Evolutionary conservation across 2,329 filamentous ascomycete genomes (phyloP).

Genomic region (Aaosphaeria arxii): DNA sequence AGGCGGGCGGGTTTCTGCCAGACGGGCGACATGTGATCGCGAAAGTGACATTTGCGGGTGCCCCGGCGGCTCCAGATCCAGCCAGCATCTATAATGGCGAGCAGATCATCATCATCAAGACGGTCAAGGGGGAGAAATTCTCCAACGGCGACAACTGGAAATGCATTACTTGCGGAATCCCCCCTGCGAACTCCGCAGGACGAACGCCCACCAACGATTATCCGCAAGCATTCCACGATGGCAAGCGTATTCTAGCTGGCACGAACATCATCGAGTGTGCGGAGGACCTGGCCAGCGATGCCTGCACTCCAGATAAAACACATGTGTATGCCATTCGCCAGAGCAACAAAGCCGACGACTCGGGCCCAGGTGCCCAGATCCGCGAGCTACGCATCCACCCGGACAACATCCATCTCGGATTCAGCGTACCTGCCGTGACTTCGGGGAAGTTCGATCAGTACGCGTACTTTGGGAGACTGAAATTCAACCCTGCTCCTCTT

Average conservation of each 20-base stretch:
- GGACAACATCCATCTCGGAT: background rate
- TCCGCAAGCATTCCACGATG: background rate
- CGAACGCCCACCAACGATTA: constrained; percentile 33
- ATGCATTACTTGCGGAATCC: constrained; percentile 46
- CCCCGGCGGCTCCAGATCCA: constrained; percentile 22
- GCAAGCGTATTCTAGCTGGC: background rate
- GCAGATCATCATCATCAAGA: constrained; percentile 42
- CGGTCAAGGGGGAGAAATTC: constrained; percentile 42
- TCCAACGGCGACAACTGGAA: constrained; percentile 48
- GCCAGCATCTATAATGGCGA: constrained; percentile 42
- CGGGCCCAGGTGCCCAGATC: background rate
- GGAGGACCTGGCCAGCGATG: background rate
- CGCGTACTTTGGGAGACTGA: background rate
- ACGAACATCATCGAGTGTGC: background rate
- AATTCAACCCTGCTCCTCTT: background rate
- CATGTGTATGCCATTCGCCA: background rate
- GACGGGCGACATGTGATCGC: constrained; percentile 44
- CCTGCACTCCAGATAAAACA: background rate
- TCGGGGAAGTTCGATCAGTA: background rate
- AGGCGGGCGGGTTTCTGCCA: constrained; percentile 38
- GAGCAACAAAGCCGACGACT: background rate
- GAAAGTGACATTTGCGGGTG: constrained; percentile 42
- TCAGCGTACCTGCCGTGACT: background rate
- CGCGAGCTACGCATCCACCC: background rate
- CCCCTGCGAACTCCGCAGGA: constrained; percentile 10